Evolutionary conservation across 2,329 filamentous ascomycete genomes (phyloP).

Genomic region (Beauveria scarabaeidicola): DNA sequence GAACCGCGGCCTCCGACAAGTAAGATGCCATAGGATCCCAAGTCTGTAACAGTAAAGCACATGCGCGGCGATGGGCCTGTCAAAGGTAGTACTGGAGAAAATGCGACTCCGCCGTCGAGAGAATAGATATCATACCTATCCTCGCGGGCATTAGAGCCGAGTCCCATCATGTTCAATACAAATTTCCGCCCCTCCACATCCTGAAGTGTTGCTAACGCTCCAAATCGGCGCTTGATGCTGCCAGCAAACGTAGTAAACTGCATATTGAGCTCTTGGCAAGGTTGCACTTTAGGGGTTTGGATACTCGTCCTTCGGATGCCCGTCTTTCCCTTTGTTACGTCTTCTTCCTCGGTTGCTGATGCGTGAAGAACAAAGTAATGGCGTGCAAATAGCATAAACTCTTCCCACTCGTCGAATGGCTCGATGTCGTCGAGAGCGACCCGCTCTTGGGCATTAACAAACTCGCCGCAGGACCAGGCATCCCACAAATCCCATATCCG

Average conservation of each 20-base stretch:
- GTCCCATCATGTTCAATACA: slow-evolving; percentile 37
- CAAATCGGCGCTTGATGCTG: slow-evolving; percentile 46
- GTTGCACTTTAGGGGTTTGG: not conserved
- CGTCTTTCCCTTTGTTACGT: not conserved
- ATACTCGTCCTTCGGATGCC: too few species aligned
- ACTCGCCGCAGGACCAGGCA: slow-evolving; percentile 63
- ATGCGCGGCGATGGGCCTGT: slow-evolving; percentile 40
- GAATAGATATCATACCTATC: slow-evolving; percentile 44
- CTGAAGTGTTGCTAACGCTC: slow-evolving; percentile 38
- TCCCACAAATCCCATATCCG: slow-evolving; percentile 68
- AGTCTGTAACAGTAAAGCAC: slow-evolving; percentile 67
- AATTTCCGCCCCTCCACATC: slow-evolving; percentile 32
- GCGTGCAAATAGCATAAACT: slow-evolving; percentile 74
- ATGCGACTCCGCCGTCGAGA: slow-evolving; percentile 13
- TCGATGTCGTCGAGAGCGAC: slow-evolving; percentile 60
- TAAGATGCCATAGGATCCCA: slow-evolving; percentile 51
- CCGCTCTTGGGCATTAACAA: slow-evolving; percentile 54
- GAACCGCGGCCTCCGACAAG: slow-evolving; percentile 73
- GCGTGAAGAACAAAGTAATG: slow-evolving; percentile 79
- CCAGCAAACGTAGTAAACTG: not conserved
- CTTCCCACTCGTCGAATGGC: slow-evolving; percentile 93
- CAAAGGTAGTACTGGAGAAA: slow-evolving; percentile 21
- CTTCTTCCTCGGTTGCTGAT: slow-evolving; percentile 11
- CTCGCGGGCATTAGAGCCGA: slow-evolving; percentile 35
- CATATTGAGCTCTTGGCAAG: not conserved